Evolutionary conservation across 1,284 basidiomycete species (phyloP).

Genomic region (Wolfiporia cocos): DNA sequence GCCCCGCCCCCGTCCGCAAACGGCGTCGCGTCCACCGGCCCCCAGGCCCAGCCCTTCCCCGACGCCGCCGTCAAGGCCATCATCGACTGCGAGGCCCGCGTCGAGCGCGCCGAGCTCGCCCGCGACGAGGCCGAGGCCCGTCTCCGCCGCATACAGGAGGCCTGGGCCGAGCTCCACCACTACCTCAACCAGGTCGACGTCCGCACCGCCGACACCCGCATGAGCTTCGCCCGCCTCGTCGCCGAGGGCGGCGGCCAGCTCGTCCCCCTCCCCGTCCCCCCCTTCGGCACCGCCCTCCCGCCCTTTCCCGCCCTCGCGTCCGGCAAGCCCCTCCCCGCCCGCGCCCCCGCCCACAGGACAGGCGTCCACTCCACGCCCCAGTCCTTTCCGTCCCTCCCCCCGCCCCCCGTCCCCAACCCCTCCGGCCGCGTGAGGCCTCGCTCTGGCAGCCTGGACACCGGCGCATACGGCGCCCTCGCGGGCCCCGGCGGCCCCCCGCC

Average conservation of each 20-base stretch:
- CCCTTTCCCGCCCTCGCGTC: slow-evolving; percentile 12
- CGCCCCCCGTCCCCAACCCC: slow-evolving; percentile 20
- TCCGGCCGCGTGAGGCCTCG: slow-evolving; percentile 33
- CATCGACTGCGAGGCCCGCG: slow-evolving; percentile 43
- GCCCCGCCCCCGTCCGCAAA: slow-evolving; percentile 11
- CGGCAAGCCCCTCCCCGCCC: slow-evolving; percentile 2
- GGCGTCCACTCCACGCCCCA: slow-evolving; percentile 21
- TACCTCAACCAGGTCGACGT: slow-evolving; percentile 41
- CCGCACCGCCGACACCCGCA: slow-evolving; percentile 43
- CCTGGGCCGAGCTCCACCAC: slow-evolving; percentile 48
- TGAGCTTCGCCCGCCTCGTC: slow-evolving; percentile 41
- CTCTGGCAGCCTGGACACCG: slow-evolving; percentile 34
- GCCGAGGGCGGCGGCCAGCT: slow-evolving; percentile 37
- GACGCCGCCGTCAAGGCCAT: slow-evolving; percentile 29
- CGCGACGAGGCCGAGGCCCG: slow-evolving; percentile 53
- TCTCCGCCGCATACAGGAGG: slow-evolving; percentile 39
- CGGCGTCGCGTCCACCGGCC: slow-evolving; percentile 5
- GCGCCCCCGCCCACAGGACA: slow-evolving; percentile 13
- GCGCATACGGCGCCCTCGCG: slow-evolving; percentile 19
- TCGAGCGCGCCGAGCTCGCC: slow-evolving; percentile 41
- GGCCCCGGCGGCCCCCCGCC: slow-evolving; percentile 34
- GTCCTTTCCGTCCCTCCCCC: slow-evolving; percentile 21
- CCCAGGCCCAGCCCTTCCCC: slow-evolving; percentile 14
- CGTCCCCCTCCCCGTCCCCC: slow-evolving; percentile 23
- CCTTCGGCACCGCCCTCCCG: slow-evolving; percentile 12